These are phyloP conservation scores for Dictyostelium brefeldianum DNA, from an alignment of 78 protist species.

Conservation along the genomic window DNA sequence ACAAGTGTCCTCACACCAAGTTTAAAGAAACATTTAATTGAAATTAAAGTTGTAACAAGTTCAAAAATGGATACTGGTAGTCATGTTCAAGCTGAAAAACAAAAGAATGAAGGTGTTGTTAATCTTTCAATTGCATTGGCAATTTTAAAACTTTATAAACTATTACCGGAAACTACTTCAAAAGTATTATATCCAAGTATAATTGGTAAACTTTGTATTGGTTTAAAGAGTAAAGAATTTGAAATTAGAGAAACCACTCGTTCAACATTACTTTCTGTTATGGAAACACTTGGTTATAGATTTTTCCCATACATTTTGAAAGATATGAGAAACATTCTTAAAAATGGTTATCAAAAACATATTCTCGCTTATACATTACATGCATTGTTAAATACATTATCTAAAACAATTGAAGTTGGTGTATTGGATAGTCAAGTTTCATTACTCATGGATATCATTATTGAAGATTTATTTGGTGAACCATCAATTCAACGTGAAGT, in stretches of 20 bases:
- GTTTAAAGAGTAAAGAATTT: constrained; percentile 43
- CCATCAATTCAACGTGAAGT: constrained; percentile 29
- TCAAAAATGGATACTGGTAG: neutral
- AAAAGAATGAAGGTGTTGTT: constrained; percentile 29
- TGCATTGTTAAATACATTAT: neutral
- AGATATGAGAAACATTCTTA: constrained; percentile 26
- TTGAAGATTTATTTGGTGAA: constrained; percentile 61
- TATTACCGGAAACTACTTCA: constrained; percentile 28
- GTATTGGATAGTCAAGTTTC: constrained; percentile 2
- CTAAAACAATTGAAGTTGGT: constrained; percentile 6
- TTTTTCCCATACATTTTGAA: constrained; percentile 65
- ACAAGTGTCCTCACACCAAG: constrained; percentile 15
- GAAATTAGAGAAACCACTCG: constrained; percentile 33
- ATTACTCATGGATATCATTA: constrained; percentile 21
- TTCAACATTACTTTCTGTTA: constrained; percentile 19
- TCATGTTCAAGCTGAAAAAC: neutral
- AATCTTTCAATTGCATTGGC: constrained; percentile 44
- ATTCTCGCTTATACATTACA: constrained; percentile 29
- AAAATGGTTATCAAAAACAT: constrained; percentile 61
- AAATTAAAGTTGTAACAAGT: constrained; percentile 9
- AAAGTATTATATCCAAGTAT: constrained; percentile 29
- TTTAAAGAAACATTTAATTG: constrained; percentile 33
- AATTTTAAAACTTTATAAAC: constrained; percentile 33
- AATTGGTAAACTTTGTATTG: constrained; percentile 53
- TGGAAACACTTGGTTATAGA: constrained; percentile 29